Evolutionary conservation across 225 moss, liverwort and hornwort genomes (phyloP).

Genomic region (Marchantia paleacea): DNA sequence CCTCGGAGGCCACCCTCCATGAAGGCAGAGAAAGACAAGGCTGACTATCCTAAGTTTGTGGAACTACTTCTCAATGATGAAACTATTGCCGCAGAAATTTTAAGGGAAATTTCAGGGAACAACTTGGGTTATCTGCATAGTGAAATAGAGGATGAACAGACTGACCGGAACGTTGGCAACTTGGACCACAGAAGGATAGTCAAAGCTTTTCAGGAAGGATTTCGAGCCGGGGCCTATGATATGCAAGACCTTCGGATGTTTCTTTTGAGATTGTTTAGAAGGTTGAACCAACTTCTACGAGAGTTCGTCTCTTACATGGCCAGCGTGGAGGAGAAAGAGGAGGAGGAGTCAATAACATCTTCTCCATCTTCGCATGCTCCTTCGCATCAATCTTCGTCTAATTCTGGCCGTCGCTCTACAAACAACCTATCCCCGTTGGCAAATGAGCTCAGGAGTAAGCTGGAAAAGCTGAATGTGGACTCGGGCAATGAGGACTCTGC

Average conservation of each 20-base stretch:
- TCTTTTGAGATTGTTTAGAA: slow-evolving; percentile 65
- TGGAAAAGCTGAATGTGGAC: slow-evolving; percentile 26
- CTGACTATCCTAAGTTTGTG: slow-evolving; percentile 67
- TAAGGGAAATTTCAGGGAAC: slow-evolving; percentile 70
- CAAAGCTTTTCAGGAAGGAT: slow-evolving; percentile 72
- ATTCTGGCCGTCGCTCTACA: slow-evolving; percentile 11
- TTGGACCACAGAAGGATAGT: slow-evolving; percentile 61
- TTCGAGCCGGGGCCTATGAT: slow-evolving; percentile 57
- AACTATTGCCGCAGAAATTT: slow-evolving; percentile 51
- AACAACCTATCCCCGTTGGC: slow-evolving; percentile 11
- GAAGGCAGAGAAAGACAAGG: slow-evolving; percentile 76
- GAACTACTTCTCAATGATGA: slow-evolving; percentile 85
- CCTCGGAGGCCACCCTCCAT: slow-evolving; percentile 79
- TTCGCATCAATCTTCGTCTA: slow-evolving; percentile 14
- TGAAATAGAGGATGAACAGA: not conserved
- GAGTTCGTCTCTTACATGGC: slow-evolving; percentile 78
- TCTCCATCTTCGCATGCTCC: not conserved
- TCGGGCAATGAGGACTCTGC: slow-evolving; percentile 20
- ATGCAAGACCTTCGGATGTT: slow-evolving; percentile 80
- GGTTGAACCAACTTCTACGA: slow-evolving; percentile 65
- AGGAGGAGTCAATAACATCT: slow-evolving; percentile 31
- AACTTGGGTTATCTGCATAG: slow-evolving; percentile 39
- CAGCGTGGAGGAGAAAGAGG: slow-evolving; percentile 38
- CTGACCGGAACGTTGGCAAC: slow-evolving; percentile 6
- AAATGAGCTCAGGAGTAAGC: slow-evolving; percentile 15